phyloP scores from a whole-genome alignment of 75 land plant species.

The Cryptomeria japonica region DNA sequence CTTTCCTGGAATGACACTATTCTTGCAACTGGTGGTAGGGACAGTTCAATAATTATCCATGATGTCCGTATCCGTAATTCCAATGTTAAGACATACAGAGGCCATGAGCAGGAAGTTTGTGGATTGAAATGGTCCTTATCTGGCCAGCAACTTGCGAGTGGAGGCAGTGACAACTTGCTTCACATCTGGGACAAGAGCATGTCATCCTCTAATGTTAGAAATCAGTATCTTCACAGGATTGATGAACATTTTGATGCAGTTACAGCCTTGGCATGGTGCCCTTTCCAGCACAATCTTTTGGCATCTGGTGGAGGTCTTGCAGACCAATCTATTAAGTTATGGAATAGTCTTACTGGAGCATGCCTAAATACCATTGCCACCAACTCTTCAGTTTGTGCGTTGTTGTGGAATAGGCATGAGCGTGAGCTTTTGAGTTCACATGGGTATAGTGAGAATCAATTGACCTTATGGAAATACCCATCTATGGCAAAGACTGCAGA shows the following conservation, averaged over 20 bases:
- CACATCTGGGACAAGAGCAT: constrained; percentile 45
- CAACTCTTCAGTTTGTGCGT: constrained; percentile 73
- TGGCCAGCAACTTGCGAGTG: constrained; percentile 57
- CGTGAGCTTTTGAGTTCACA: constrained; percentile 85
- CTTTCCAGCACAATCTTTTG: constrained; percentile 81
- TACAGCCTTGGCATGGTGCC: constrained; percentile 78
- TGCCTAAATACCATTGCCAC: constrained; percentile 83
- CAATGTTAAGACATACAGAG: constrained; percentile 35
- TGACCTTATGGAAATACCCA: constrained; percentile 89
- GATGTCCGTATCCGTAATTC: constrained; percentile 45
- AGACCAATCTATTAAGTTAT: constrained; percentile 78
- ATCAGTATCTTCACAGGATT: constrained; percentile 41
- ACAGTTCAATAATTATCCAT: constrained; percentile 71
- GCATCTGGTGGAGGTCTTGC: constrained; percentile 87
- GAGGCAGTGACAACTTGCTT: constrained; percentile 55
- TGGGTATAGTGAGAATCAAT: constrained; percentile 78
- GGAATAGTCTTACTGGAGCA: constrained; percentile 87
- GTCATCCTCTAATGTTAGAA: constrained; percentile 27
- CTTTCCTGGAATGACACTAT: constrained; percentile 86
- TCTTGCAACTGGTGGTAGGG: constrained; percentile 74
- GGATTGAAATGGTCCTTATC: constrained; percentile 66
- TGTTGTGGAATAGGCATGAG: constrained; percentile 88
- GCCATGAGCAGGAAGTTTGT: constrained; percentile 58
- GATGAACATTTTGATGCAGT: constrained; percentile 53
- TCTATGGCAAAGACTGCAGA: constrained; percentile 79